phyloP scores from a whole-genome alignment of 176 grass and related monocot species.

The Alloteropsis semialata region DNA sequence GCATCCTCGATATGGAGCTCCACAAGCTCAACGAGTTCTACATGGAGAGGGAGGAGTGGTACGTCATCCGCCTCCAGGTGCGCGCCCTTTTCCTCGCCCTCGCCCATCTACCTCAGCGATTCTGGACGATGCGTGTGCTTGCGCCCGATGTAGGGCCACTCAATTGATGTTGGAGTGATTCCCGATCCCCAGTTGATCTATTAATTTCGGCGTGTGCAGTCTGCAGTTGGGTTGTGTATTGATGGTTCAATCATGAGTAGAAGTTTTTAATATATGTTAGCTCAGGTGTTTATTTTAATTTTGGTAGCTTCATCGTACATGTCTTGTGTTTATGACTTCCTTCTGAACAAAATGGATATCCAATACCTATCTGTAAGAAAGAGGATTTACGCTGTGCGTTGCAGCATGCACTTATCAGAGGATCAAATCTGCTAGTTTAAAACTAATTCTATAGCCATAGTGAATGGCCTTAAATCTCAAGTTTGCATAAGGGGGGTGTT shows the following conservation, averaged over 20 bases:
- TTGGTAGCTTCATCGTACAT: not conserved
- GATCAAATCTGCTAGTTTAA: not conserved
- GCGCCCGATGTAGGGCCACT: not conserved
- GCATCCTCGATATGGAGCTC: constrained; percentile 78
- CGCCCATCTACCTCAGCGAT: not conserved
- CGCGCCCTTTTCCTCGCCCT: not conserved
- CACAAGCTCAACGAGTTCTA: constrained; percentile 97
- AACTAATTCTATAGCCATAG: not conserved
- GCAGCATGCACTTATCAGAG: not conserved
- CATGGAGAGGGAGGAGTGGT: constrained; percentile 94
- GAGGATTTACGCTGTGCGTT: not conserved
- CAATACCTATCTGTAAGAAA: not conserved
- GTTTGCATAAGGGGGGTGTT: not conserved
- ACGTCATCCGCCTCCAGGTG: constrained; percentile 95
- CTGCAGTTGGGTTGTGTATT: not conserved
- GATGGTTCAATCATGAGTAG: not conserved
- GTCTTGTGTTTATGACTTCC: not conserved
- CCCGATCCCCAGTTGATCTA: not conserved
- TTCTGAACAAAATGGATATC: not conserved
- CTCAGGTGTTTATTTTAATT: not conserved
- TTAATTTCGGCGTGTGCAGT: not conserved
- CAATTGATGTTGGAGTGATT: not conserved
- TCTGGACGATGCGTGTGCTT: not conserved
- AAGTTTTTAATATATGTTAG: not conserved
- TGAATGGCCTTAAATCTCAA: not conserved